Evolutionary conservation across 805 yeast genomes (phyloP), one percentile per base, ranked within the genome.

Genomic region (Naumovozyma castellii): DNA sequence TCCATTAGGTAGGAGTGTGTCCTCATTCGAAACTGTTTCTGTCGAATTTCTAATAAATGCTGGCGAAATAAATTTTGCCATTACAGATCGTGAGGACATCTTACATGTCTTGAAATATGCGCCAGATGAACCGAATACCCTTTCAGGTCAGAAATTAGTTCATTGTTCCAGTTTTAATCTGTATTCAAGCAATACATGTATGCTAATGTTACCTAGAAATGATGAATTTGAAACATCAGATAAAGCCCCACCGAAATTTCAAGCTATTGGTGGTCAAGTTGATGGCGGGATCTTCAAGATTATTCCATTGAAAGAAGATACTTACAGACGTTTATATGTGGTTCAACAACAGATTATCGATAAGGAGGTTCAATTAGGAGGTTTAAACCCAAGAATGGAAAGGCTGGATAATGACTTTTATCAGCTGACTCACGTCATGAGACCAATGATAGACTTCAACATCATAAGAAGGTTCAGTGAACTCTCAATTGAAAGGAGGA

Each of bases 301-400:
- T 5, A 66, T 75, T 16, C 97, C 97, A 0, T 65, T 87, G 10
- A 65, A 72, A 32, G 97, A 92, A 55, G 63, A 75, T 2, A 69
- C 76, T 10, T 92, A 86, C 61, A 72, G 96, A 59, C 69, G 94
- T 42, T 68, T 92, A 54, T 84, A 83, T 53, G 79, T 86, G 28
- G 66, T 90, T 16, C 97, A 88, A 56, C 95, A 87, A 59, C 96
- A 87, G 51, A 64, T 92, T 37, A 72, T 73, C 29, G 96, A 88
- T 41, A 83, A 83, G 48, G 84, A 82, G 42, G 68, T 67, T 30
- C 87, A 82, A 46, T 61, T 66, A 42, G 79, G 83, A 37, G 96
- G 97, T 0, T 64, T 92, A 47, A 92, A 90, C 56, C 94, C 95
- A 2, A 70, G 73, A 45, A 65, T 76, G 68, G 80, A 80, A 49